Percentiles rank a stretch among this genome's conserved stretches.
phyloP scores from a whole-genome alignment of 2,329 filamentous ascomycete species.

The Epichloe festucae region DNA sequence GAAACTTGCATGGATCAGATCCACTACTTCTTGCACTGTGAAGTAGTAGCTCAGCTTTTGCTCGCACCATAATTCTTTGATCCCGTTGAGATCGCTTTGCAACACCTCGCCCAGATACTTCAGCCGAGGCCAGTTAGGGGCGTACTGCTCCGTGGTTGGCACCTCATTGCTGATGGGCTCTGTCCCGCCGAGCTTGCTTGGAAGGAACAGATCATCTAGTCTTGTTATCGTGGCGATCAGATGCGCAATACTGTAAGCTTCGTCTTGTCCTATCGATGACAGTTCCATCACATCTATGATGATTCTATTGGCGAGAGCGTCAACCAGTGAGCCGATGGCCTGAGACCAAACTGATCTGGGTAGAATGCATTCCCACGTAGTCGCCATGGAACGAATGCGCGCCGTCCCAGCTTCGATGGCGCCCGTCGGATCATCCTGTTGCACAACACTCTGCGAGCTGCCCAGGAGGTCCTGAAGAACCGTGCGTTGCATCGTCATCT shows the following conservation, averaged over 20 bases:
- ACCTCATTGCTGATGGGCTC: slow-evolving; percentile 25
- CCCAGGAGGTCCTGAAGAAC: slow-evolving; percentile 49
- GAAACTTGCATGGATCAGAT: slow-evolving; percentile 50
- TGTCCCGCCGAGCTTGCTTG: slow-evolving; percentile 23
- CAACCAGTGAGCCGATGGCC: slow-evolving; percentile 46
- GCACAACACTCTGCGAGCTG: slow-evolving; percentile 45
- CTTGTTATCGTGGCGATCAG: slow-evolving; percentile 44
- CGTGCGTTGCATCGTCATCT: slow-evolving; percentile 48
- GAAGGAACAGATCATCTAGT: slow-evolving; percentile 47
- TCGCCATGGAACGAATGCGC: slow-evolving; percentile 40
- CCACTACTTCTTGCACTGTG: slow-evolving; percentile 44
- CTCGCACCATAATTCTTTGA: slow-evolving; percentile 51
- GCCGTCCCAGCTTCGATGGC: slow-evolving; percentile 39
- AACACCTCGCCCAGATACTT: slow-evolving; percentile 52
- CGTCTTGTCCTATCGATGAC: slow-evolving; percentile 47
- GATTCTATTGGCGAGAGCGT: slow-evolving; percentile 46
- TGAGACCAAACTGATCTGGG: slow-evolving; percentile 50
- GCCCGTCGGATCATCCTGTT: slow-evolving; percentile 40
- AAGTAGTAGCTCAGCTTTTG: slow-evolving; percentile 54
- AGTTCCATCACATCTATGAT: slow-evolving; percentile 50
- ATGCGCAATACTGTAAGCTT: slow-evolving; percentile 47
- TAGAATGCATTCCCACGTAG: slow-evolving; percentile 44
- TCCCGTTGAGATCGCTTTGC: slow-evolving; percentile 52
- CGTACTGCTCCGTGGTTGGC: slow-evolving; percentile 47
- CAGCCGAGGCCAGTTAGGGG: slow-evolving; percentile 47